Conservation (phyloP, 331 rosid species). For the Acacia concinna region DNA sequence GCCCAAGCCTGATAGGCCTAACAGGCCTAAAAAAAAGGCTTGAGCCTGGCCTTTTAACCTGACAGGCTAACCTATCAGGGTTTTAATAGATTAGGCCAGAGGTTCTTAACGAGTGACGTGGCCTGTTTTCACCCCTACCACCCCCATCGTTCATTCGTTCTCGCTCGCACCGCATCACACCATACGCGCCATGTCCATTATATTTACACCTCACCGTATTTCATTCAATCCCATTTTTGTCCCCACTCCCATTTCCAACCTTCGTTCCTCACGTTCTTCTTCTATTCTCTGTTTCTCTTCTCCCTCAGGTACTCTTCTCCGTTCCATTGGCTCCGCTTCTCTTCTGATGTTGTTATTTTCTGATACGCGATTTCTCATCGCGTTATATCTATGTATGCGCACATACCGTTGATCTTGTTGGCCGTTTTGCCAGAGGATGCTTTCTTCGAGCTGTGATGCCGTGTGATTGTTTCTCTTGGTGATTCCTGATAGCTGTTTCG, state of each 20-base stretch:
- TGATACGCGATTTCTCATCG: neutral
- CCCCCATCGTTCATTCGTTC: too few species aligned
- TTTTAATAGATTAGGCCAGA: too few species aligned
- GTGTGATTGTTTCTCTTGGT: neutral
- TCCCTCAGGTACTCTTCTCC: slow-evolving; percentile 40
- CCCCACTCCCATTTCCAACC: slow-evolving; percentile 35
- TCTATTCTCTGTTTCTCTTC: slow-evolving; percentile 36
- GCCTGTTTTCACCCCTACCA: too few species aligned
- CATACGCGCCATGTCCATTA: slow-evolving; percentile 34
- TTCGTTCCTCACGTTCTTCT: slow-evolving; percentile 20
- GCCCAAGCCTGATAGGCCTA: too few species aligned
- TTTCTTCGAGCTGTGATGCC: neutral
- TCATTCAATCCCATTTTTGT: slow-evolving; percentile 31
- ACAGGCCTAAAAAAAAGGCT: too few species aligned
- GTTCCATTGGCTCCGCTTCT: neutral
- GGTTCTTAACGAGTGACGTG: too few species aligned
- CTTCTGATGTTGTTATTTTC: neutral
- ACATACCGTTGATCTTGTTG: neutral
- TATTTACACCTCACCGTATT: slow-evolving; percentile 1
- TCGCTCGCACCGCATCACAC: neutral
- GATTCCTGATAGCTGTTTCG: neutral
- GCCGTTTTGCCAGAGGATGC: neutral
- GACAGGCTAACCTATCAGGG: too few species aligned
- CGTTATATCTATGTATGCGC: neutral
- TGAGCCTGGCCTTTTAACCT: too few species aligned